Percentiles rank a stretch among this genome's conserved stretches.
phyloP scores from a whole-genome alignment of 2,329 filamentous ascomycete species.

The Paramyrothecium roridum region DNA sequence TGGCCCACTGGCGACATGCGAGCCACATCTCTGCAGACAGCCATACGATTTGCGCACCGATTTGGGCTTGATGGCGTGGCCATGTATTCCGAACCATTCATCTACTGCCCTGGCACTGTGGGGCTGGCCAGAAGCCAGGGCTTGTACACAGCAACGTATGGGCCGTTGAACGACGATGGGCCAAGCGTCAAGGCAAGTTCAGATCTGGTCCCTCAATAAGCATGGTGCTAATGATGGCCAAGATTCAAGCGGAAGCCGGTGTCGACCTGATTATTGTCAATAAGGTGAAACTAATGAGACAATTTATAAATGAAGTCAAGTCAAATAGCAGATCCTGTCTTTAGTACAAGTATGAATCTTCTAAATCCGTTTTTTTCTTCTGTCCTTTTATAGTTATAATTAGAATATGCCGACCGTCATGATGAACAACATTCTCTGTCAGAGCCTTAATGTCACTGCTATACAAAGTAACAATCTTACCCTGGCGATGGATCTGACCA shows the following conservation, averaged over 20 bases:
- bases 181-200: neutral
- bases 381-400: too few species aligned
- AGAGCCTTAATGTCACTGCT: too few species aligned
- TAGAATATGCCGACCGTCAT: too few species aligned
- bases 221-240: neutral
- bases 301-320: neutral
- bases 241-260: neutral
- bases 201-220: neutral
- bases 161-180: neutral
- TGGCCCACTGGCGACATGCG: neutral
- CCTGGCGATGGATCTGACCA: neutral
- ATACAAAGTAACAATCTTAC: too few species aligned
- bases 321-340: too few species aligned
- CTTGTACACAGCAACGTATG: neutral
- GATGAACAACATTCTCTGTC: too few species aligned
- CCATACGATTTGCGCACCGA: neutral
- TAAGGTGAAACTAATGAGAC: neutral
- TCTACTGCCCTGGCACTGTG: neutral
- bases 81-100: neutral
- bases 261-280: neutral
- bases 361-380: too few species aligned
- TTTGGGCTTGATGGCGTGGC: neutral
- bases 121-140: neutral
- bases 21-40: neutral
- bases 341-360: too few species aligned